Evolutionary conservation across 2,329 filamentous ascomycete species (phyloP).

Genomic region (Penicillium sp.): DNA sequence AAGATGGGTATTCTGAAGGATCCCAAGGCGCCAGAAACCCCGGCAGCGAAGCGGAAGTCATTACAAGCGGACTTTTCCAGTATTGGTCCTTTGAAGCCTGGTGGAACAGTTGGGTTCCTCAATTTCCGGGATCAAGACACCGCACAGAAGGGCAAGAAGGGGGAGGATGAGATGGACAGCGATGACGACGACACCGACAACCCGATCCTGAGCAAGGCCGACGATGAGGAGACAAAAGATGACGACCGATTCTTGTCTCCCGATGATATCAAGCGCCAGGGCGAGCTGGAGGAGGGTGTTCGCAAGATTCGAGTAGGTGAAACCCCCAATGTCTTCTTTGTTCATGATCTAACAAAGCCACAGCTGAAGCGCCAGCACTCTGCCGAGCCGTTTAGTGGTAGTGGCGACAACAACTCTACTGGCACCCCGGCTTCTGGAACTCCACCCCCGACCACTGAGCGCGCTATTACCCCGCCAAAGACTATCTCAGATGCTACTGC

Average conservation of each 20-base stretch:
- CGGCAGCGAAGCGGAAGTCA: slow-evolving; percentile 75
- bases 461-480: slow-evolving; percentile 40
- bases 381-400: slow-evolving; percentile 53
- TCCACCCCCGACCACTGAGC: slow-evolving; percentile 36
- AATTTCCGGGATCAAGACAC: slow-evolving; percentile 75
- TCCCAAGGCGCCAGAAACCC: slow-evolving; percentile 61
- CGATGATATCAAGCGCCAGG: slow-evolving; percentile 61
- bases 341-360: slow-evolving; percentile 11
- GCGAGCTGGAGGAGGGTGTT: slow-evolving; percentile 64
- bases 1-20: slow-evolving; percentile 89
- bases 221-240: slow-evolving; percentile 57
- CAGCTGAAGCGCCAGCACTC: slow-evolving; percentile 69
- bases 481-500: slow-evolving; percentile 14
- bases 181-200: slow-evolving; percentile 69
- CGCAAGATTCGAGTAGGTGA: slow-evolving; percentile 64
- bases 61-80: slow-evolving; percentile 82
- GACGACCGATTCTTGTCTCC: slow-evolving; percentile 54
- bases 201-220: slow-evolving; percentile 61
- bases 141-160: slow-evolving; percentile 60
- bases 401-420: slow-evolving; percentile 31
- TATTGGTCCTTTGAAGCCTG: slow-evolving; percentile 78
- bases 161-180: slow-evolving; percentile 70
- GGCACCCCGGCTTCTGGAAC: slow-evolving; percentile 40
- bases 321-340: neutral
- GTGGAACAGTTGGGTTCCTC: slow-evolving; percentile 87